phyloP scores from a whole-genome alignment of 306 rosid species.

The Mimosa pudica region DNA sequence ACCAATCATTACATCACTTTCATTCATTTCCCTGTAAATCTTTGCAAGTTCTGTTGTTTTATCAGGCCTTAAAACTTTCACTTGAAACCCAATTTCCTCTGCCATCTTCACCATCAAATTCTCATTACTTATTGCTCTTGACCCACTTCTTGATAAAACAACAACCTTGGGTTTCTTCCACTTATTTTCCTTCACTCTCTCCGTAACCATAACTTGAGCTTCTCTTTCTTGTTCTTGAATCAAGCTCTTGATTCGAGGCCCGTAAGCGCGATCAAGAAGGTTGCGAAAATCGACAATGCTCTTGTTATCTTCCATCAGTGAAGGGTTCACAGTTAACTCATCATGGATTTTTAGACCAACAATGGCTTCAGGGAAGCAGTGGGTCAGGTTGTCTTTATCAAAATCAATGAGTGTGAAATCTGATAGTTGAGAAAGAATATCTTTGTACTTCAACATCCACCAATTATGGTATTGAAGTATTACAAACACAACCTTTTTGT shows the following conservation, averaged over 20 bases:
- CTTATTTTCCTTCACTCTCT: conserved; percentile 28
- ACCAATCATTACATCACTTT: conserved; percentile 85
- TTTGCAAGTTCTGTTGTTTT: conserved; percentile 74
- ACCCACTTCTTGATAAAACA: conserved; percentile 72
- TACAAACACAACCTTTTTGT: conserved; percentile 86
- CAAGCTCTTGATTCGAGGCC: conserved; percentile 67
- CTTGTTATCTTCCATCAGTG: conserved; percentile 61
- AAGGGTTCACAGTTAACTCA: conserved; percentile 69
- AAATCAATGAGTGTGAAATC: conserved; percentile 66
- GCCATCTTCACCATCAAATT: conserved; percentile 67
- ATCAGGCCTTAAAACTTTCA: conserved; percentile 58
- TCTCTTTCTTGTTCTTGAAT: conserved; percentile 56
- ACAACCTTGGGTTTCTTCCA: conserved; percentile 56
- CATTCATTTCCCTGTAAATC: conserved; percentile 65
- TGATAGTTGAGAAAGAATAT: conserved; percentile 71
- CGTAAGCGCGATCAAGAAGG: conserved; percentile 64
- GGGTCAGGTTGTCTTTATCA: conserved; percentile 58
- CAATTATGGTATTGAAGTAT: conserved; percentile 84
- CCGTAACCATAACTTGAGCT: conserved; percentile 33
- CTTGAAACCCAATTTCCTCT: conserved; percentile 63
- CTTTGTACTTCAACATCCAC: conserved; percentile 86
- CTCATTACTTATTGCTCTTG: conserved; percentile 79
- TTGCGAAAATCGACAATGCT: conserved; percentile 68
- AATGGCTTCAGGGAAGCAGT: conserved; percentile 81
- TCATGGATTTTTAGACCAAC: conserved; percentile 87